These are phyloP conservation scores for Solanum sitiens DNA, from an alignment of 257 asterid genomes.

Conservation along the genomic window DNA sequence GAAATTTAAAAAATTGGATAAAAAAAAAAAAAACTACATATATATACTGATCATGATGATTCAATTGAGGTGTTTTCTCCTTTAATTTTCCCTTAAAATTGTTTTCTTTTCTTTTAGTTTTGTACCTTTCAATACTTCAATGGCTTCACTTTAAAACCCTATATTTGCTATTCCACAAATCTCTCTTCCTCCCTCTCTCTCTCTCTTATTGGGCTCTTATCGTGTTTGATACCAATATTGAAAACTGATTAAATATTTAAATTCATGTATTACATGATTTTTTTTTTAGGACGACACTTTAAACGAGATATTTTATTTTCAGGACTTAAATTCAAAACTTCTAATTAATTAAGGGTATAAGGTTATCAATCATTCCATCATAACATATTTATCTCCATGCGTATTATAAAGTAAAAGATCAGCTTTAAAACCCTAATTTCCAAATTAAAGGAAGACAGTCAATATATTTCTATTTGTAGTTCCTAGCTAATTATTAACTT, in stretches of 20 bases:
- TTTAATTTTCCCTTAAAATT: neutral
- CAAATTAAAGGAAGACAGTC: neutral
- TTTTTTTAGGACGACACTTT: accelerated
- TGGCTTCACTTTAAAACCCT: neutral
- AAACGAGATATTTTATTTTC: neutral
- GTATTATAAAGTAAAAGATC: neutral
- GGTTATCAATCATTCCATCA: neutral
- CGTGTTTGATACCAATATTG: accelerated
- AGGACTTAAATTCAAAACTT: accelerated
- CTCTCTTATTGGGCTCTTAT: neutral
- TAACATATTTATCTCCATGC: neutral
- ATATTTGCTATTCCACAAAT: neutral
- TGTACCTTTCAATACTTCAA: neutral
- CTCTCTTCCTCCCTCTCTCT: neutral
- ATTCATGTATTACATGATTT: neutral
- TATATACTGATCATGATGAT: neutral
- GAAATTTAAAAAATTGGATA: neutral
- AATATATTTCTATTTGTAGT: neutral
- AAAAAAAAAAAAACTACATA: neutral
- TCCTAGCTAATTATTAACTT: neutral
- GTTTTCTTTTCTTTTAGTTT: neutral
- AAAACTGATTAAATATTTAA: neutral
- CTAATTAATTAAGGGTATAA: neutral
- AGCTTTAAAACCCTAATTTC: neutral
- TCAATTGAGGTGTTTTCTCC: neutral